A percentile compares a stretch with the other conserved stretches of the same genome.
Conservation (phyloP, 179 eudicot genomes). For the Camellia oleifera region DNA sequence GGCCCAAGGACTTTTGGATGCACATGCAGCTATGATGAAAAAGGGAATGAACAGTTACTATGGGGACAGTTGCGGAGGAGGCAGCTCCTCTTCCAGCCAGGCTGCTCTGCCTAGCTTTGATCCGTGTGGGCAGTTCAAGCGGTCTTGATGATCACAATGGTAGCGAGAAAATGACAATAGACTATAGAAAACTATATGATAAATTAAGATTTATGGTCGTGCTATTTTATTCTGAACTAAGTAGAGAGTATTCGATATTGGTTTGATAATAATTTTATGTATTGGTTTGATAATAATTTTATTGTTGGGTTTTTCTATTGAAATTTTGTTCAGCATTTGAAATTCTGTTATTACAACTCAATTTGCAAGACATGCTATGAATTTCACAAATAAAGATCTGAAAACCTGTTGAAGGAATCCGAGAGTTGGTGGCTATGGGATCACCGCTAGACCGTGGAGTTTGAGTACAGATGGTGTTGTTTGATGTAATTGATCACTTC, state of each 20-base stretch:
- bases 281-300: too few species aligned
- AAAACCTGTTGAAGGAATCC: background rate
- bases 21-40: background rate
- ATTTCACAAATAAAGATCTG: slow-evolving; percentile 4
- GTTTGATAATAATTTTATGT: too few species aligned
- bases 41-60: background rate
- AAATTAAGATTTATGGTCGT: background rate
- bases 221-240: background rate
- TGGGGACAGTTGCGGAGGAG: background rate
- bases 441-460: slow-evolving; percentile 3
- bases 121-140: background rate
- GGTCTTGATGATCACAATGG: background rate
- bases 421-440: background rate
- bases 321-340: background rate
- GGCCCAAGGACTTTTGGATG: background rate
- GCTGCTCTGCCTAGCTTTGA: background rate
- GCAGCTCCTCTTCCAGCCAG: background rate
- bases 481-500: slow-evolving; percentile 71
- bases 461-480: slow-evolving; percentile 47
- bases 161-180: background rate
- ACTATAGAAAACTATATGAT: background rate
- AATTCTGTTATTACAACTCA: background rate
- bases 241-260: too few species aligned
- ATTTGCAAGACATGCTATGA: background rate
- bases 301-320: too few species aligned